Evolutionary conservation across 176 grass and related monocot genomes (phyloP).

Genomic region (Carex littledalei): DNA sequence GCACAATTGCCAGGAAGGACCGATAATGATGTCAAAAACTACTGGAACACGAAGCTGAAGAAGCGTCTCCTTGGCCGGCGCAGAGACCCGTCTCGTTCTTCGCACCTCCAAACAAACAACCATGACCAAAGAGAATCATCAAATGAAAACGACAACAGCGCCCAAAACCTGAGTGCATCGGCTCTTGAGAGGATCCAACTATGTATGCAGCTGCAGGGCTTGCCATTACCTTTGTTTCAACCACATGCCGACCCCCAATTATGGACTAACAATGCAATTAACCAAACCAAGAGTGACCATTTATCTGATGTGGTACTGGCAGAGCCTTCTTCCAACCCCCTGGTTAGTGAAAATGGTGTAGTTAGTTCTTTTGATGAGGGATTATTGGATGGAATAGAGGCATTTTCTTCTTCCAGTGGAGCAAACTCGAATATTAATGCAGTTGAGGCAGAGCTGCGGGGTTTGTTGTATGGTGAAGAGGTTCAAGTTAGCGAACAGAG

Average conservation of each 20-base stretch:
- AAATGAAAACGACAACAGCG: conserved; percentile 10
- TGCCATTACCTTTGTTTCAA: conserved; percentile 28
- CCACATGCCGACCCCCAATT: conserved; percentile 29
- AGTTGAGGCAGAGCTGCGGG: conserved; percentile 62
- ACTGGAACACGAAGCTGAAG: conserved; percentile 99
- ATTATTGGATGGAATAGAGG: conserved; percentile 21
- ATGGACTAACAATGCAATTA: conserved; percentile 28
- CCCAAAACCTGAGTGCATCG: conserved; percentile 48
- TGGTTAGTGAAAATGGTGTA: conserved; percentile 21
- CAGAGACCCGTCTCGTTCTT: conserved; percentile 34
- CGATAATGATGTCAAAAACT: conserved; percentile 94
- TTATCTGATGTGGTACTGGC: conserved; percentile 1
- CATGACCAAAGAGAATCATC: not conserved
- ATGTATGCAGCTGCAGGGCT: conserved; percentile 72
- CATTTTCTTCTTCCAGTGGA: conserved; percentile 37
- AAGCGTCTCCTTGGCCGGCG: conserved; percentile 67
- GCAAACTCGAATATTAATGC: conserved; percentile 38
- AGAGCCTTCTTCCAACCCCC: conserved; percentile 19
- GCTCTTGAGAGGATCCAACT: conserved; percentile 88
- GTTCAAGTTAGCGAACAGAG: not conserved
- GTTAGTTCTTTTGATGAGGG: conserved; percentile 27
- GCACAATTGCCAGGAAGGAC: conserved; percentile 92
- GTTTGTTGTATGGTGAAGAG: conserved; percentile 51
- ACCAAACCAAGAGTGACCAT: conserved; percentile 19
- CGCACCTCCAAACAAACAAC: conserved; percentile 13